Conservation (phyloP, 495 filamentous ascomycete genomes). For the Amniculicola lignicola region DNA sequence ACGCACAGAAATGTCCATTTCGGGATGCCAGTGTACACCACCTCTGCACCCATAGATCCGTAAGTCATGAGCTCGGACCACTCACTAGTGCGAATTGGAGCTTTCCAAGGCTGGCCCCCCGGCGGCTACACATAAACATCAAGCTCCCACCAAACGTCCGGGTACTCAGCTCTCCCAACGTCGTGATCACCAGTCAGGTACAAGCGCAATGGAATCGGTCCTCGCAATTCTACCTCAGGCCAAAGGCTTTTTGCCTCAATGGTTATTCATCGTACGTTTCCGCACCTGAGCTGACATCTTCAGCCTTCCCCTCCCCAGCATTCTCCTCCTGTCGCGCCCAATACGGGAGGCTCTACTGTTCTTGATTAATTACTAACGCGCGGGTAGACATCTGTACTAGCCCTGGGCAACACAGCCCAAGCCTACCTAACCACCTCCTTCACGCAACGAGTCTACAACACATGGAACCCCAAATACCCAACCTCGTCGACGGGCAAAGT, state of each 20-base stretch:
- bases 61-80: too few relatives aligned
- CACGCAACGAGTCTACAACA: conserved; percentile 70
- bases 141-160: too few relatives aligned
- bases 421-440: conserved; percentile 70
- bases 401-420: conserved; percentile 78
- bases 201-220: too few relatives aligned
- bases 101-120: too few relatives aligned
- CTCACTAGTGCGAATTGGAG: too few relatives aligned
- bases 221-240: too few relatives aligned
- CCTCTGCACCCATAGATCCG: too few relatives aligned
- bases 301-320: not conserved
- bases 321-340: conserved; percentile 11
- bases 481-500: conserved; percentile 39
- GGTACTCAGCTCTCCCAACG: too few relatives aligned
- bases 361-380: conserved; percentile 20
- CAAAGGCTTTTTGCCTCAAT: conserved; percentile 63
- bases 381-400: conserved; percentile 66
- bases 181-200: too few relatives aligned
- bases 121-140: too few relatives aligned
- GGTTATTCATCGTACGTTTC: conserved; percentile 59
- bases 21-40: too few relatives aligned
- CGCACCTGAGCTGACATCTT: not conserved
- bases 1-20: too few relatives aligned
- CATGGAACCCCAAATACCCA: conserved; percentile 41
- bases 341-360: not conserved